phyloP scores from a whole-genome alignment of 2,329 filamentous ascomycete species.

The Fusarium nematophilum region DNA sequence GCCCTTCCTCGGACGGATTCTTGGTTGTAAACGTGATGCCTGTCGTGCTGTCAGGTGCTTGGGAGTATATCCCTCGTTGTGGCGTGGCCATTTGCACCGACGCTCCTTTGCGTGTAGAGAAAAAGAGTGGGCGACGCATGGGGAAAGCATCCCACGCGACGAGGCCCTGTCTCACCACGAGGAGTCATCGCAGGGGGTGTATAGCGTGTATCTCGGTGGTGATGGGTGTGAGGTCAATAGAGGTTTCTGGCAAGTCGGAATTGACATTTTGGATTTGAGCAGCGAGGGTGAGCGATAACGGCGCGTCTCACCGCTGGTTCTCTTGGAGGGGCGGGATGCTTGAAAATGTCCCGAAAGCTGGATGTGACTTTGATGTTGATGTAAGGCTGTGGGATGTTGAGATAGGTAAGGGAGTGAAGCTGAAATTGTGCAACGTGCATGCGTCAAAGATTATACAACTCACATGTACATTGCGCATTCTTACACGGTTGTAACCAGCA shows the following conservation, averaged over 20 bases:
- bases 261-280: too few relatives aligned
- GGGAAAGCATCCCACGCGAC: conserved; percentile 21
- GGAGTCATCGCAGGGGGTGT: not conserved
- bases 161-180: conserved; percentile 20
- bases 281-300: conserved; percentile 8
- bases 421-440: too few relatives aligned
- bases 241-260: too few relatives aligned
- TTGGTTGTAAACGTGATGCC: not conserved
- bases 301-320: conserved; percentile 1
- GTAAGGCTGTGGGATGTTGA: conserved; percentile 12
- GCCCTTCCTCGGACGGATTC: conserved; percentile 19
- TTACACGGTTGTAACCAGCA: too few relatives aligned
- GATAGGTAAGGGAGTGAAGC: too few relatives aligned
- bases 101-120: not conserved
- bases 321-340: not conserved
- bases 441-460: too few relatives aligned
- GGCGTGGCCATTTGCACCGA: conserved; percentile 19
- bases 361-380: not conserved
- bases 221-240: too few relatives aligned
- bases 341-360: not conserved
- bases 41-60: conserved; percentile 26
- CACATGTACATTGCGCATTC: too few relatives aligned
- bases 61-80: conserved; percentile 6
- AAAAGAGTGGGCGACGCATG: conserved; percentile 19
- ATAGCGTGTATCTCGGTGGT: not conserved